Base-by-base conservation (phyloP, 192 early-diverging fungal genomes). In the Entrophospora sp. region DNA sequence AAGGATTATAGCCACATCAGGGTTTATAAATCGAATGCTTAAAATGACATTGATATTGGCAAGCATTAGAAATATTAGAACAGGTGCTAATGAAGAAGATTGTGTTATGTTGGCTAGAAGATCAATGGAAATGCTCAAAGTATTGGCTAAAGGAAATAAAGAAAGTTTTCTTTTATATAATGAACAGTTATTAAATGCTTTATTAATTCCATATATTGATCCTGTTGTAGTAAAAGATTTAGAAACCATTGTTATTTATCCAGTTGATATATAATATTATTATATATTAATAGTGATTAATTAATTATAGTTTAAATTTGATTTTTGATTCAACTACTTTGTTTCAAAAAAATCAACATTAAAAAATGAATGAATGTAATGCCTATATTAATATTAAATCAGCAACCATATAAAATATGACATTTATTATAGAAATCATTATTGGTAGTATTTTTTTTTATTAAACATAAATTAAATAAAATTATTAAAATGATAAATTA, bases 101-200 rank as follows among this genome's bases (percentile, higher is more conserved):
- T 56, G 13, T 18, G 13, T 30, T 7, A 34, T 30, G 28, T 56
- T 56, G 28, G 13, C 22, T 56, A 14, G 53, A 34, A 4, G 53
- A 27, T 14, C 53, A 4, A 34, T 56, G 28, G 53, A 56, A 34
- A 56, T 27, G 3, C 24, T 56, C 22, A 56, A 56, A 56, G 4
- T 56, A 18, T 12, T 56, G 6, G 25, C 53, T 6, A 56, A 56
- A 30, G 53, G 32, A 3, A 56, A 56, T 30, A 24, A 56, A 34
- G 24, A 5, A 20, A 27, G 8, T 56, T 34, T 56, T 18, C 53
- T 56, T 28, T 5, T 56, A 56, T 34, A 56, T 56, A 56, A 27
- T 56, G 53, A 56, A 56, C 53, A 56, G 28, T 56, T 56, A 18
- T 10, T 56, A 30, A 22, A 56, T 56, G 53, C 53, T 27, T 12